Evolutionary conservation across 2,329 filamentous ascomycete species (phyloP).

Genomic region (Aspergillus sp.): DNA sequence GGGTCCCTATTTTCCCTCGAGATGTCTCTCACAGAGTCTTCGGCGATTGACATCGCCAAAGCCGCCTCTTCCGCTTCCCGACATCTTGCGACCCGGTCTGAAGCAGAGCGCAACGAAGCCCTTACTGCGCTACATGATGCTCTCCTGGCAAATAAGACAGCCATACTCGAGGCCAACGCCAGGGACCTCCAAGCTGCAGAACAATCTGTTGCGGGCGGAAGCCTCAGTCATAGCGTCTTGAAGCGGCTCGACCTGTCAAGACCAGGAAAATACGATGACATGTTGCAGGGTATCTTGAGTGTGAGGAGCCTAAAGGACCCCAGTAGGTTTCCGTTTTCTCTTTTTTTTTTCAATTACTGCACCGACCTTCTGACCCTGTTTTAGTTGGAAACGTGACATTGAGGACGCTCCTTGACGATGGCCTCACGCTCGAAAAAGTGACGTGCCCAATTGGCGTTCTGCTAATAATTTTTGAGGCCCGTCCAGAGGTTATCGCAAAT

Average conservation of each 20-base stretch:
- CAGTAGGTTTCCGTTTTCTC: conserved; percentile 56
- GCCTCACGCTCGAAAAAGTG: conserved; percentile 81
- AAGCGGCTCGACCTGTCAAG: conserved; percentile 85
- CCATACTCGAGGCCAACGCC: conserved; percentile 85
- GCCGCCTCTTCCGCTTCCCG: conserved; percentile 82
- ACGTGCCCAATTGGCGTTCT: conserved; percentile 97
- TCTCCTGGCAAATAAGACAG: conserved; percentile 69
- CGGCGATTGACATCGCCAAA: conserved; percentile 75
- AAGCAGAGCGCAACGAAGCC: conserved; percentile 78
- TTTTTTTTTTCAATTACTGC: background rate
- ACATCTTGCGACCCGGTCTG: conserved; percentile 77
- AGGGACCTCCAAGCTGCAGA: conserved; percentile 77
- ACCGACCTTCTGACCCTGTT: conserved; percentile 19
- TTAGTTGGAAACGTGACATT: conserved; percentile 82
- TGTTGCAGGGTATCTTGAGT: conserved; percentile 92
- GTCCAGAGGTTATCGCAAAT: conserved; percentile 97
- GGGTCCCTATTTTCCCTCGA: background rate
- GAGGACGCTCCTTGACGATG: conserved; percentile 83
- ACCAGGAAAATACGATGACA: conserved; percentile 94
- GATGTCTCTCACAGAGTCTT: conserved; percentile 91
- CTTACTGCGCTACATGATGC: conserved; percentile 80
- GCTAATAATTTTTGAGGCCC: conserved; percentile 96
- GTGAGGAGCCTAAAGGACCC: conserved; percentile 85
- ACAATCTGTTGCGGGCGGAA: conserved; percentile 73
- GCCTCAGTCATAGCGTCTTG: conserved; percentile 79